Evolutionary conservation across 1,284 basidiomycete genomes (phyloP).

Genomic region (Boletus semigastroideus): DNA sequence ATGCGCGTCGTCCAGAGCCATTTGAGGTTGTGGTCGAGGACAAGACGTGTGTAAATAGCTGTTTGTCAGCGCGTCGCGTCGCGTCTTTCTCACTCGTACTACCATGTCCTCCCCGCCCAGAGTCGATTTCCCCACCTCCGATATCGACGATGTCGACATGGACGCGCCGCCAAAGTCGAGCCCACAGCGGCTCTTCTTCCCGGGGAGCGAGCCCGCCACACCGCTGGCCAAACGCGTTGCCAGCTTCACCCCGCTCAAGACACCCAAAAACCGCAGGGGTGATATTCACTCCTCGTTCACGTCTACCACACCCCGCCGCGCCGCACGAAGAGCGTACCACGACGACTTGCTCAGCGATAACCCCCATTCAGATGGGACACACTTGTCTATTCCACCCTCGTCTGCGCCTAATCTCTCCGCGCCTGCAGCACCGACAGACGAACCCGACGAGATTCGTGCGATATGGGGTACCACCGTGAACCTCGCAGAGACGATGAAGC

Average conservation of each 20-base stretch:
- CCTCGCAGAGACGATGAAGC: constrained; percentile 86
- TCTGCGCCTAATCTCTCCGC: constrained; percentile 66
- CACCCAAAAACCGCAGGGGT: constrained; percentile 27
- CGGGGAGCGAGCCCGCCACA: constrained; percentile 42
- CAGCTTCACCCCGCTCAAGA: constrained; percentile 25
- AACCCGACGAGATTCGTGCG: constrained; percentile 80
- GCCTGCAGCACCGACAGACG: constrained; percentile 58
- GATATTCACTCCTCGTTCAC: constrained; percentile 29
- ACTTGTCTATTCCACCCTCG: constrained; percentile 60
- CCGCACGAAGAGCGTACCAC: constrained; percentile 21
- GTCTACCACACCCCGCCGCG: constrained; percentile 26
- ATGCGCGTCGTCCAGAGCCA: constrained; percentile 30
- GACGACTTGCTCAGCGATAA: constrained; percentile 29
- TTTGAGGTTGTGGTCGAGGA: constrained; percentile 11
- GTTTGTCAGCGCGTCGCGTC: constrained; percentile 44
- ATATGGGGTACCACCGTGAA: constrained; percentile 98
- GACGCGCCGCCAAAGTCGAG: constrained; percentile 32
- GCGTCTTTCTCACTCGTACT: constrained; percentile 10
- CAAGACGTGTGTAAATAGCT: background rate
- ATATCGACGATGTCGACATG: constrained; percentile 58
- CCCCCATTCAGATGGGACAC: constrained; percentile 55
- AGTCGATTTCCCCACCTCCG: constrained; percentile 65
- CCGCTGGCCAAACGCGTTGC: constrained; percentile 54
- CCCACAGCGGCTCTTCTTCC: constrained; percentile 27
- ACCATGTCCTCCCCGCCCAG: constrained; percentile 69